phyloP scores from a whole-genome alignment of 805 yeast species.

The Ogataea minuta region DNA sequence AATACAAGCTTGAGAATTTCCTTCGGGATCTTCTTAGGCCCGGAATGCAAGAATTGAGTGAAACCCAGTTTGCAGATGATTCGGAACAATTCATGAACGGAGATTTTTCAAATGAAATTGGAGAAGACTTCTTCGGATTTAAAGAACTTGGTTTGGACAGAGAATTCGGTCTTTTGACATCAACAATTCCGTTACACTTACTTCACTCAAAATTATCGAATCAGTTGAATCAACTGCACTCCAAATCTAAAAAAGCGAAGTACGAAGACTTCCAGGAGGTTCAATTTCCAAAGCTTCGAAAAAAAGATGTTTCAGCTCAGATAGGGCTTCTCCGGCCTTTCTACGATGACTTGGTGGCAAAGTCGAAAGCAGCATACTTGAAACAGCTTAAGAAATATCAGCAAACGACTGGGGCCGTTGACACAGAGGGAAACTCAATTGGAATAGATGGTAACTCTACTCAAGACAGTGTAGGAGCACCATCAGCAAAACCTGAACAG shows the following conservation, averaged over 20 bases:
- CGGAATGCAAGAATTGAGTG: conserved; percentile 63
- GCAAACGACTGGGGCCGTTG: conserved; percentile 12
- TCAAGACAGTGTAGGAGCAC: neutral
- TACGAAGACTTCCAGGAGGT: conserved; percentile 65
- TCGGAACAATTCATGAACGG: conserved; percentile 94
- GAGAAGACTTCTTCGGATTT: conserved; percentile 98
- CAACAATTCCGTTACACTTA: conserved; percentile 86
- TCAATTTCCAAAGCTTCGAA: conserved; percentile 50
- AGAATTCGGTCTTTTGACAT: conserved; percentile 80
- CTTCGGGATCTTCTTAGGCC: conserved; percentile 84
- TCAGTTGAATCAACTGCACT: conserved; percentile 46
- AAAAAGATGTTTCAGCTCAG: conserved; percentile 49
- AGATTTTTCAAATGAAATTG: conserved; percentile 88
- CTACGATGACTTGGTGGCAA: conserved; percentile 39
- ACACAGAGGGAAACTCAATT: neutral
- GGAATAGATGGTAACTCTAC: conserved; percentile 15
- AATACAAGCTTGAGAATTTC: conserved; percentile 62
- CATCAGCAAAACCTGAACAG: conserved; percentile 1
- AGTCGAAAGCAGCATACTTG: conserved; percentile 42
- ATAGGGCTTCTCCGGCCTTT: conserved; percentile 61
- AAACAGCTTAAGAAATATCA: conserved; percentile 43
- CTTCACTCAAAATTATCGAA: conserved; percentile 73
- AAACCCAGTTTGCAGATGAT: conserved; percentile 79
- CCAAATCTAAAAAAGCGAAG: conserved; percentile 47
- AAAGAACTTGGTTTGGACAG: conserved; percentile 89